Evolutionary conservation across 108 stramenopile genomes (phyloP).

Genomic region (Skeletonema tropicum): DNA sequence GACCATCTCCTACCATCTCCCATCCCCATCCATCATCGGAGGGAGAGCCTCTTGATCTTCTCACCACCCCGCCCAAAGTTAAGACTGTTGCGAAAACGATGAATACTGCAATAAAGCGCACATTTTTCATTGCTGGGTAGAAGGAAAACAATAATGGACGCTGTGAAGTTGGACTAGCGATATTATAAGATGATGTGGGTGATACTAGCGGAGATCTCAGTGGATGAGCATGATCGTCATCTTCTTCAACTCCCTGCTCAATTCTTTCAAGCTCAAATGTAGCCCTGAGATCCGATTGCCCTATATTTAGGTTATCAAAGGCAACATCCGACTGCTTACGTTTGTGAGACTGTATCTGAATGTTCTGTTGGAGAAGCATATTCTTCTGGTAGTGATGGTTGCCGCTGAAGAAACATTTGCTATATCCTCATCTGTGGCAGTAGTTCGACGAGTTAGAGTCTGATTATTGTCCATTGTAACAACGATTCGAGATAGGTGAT

Average conservation of each 20-base stretch:
- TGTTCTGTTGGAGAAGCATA: background rate
- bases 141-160: background rate
- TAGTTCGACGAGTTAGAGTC: background rate
- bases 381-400: background rate
- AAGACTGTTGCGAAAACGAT: background rate
- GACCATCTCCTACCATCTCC: background rate
- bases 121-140: background rate
- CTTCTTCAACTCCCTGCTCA: constrained; percentile 11
- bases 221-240: constrained; percentile 23
- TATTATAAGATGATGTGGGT: background rate
- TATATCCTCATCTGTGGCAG: background rate
- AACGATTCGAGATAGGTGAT: too few species aligned
- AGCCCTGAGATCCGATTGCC: background rate
- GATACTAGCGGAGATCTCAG: background rate
- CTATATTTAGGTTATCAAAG: background rate
- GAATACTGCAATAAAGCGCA: constrained; percentile 1
- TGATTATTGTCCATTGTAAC: background rate
- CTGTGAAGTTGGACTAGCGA: background rate
- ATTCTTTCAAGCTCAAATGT: constrained; percentile 17
- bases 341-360: constrained; percentile 20
- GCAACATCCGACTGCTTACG: constrained; percentile 29
- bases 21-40: constrained; percentile 8
- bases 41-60: background rate
- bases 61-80: constrained; percentile 2
- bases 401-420: background rate